Evolutionary conservation across 208 protist genomes (phyloP).

Genomic region (Vickermania ingenoplastis): DNA sequence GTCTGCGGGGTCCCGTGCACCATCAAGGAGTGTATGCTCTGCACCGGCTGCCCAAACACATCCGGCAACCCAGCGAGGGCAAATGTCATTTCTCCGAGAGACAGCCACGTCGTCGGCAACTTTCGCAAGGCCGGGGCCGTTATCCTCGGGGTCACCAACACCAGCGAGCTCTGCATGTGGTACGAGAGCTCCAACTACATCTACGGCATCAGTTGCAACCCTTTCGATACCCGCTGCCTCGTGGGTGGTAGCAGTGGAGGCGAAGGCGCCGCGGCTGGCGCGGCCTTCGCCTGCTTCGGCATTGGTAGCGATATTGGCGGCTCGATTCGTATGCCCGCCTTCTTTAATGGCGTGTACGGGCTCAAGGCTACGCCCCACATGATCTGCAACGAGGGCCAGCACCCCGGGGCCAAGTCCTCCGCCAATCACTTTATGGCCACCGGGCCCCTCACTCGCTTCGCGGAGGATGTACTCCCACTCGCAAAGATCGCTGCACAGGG

Average conservation of each 20-base stretch:
- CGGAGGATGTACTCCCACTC: constrained; percentile 75
- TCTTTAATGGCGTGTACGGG: constrained; percentile 87
- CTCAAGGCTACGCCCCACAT: constrained; percentile 80
- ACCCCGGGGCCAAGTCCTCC: constrained; percentile 51
- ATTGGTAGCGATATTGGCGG: constrained; percentile 86
- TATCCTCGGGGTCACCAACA: constrained; percentile 88
- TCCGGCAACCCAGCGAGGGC: constrained; percentile 51
- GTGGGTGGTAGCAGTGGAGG: constrained; percentile 86
- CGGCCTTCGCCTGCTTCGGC: constrained; percentile 70
- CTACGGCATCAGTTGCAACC: constrained; percentile 86
- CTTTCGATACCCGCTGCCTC: constrained; percentile 75
- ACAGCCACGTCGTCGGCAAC: constrained; percentile 78
- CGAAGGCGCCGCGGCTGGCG: constrained; percentile 66
- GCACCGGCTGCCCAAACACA: constrained; percentile 69
- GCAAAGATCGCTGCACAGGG: constrained; percentile 57
- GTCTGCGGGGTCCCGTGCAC: constrained; percentile 80
- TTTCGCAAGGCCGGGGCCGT: constrained; percentile 83
- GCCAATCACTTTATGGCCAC: constrained; percentile 82
- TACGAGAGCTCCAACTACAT: constrained; percentile 85
- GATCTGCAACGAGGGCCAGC: constrained; percentile 75
- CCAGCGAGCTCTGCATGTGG: constrained; percentile 84
- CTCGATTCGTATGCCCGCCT: constrained; percentile 85
- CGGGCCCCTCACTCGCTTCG: constrained; percentile 74
- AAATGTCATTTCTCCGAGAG: constrained; percentile 27
- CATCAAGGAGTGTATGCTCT: constrained; percentile 82